Conservation (phyloP, 495 filamentous ascomycete genomes). For the Lepidopterella palustris region DNA sequence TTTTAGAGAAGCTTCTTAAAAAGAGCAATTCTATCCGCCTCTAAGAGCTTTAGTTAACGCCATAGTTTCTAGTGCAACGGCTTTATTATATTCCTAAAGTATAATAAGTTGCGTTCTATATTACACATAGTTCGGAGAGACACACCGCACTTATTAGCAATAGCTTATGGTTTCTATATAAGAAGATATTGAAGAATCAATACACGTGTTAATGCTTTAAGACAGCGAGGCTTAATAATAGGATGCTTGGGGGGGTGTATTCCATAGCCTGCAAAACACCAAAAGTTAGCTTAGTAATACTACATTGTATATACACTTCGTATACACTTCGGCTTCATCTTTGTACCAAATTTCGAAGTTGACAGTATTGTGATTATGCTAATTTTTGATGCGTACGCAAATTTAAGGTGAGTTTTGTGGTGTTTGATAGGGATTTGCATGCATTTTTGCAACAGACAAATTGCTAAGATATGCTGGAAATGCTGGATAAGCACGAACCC, state of each 20-base stretch:
- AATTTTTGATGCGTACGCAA: too few species aligned
- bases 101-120: not conserved
- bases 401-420: too few species aligned
- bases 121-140: not conserved
- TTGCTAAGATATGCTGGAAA: too few species aligned
- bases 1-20: not conserved
- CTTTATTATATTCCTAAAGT: not conserved
- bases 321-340: not conserved
- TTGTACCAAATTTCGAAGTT: too few species aligned
- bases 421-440: too few species aligned
- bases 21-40: not conserved
- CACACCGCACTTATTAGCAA: not conserved
- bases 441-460: too few species aligned
- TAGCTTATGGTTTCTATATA: not conserved
- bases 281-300: not conserved
- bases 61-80: not conserved
- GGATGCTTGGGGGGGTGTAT: not conserved
- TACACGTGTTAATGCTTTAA: not conserved
- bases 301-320: not conserved
- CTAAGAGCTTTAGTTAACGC: not conserved
- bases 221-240: not conserved
- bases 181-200: not conserved
- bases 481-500: too few species aligned
- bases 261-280: not conserved
- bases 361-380: too few species aligned